A percentile compares a stretch with the other conserved stretches of the same genome.
Evolutionary conservation across 192 early-diverging fungal genomes (phyloP).

Genomic region (Lobosporangium transversale): DNA sequence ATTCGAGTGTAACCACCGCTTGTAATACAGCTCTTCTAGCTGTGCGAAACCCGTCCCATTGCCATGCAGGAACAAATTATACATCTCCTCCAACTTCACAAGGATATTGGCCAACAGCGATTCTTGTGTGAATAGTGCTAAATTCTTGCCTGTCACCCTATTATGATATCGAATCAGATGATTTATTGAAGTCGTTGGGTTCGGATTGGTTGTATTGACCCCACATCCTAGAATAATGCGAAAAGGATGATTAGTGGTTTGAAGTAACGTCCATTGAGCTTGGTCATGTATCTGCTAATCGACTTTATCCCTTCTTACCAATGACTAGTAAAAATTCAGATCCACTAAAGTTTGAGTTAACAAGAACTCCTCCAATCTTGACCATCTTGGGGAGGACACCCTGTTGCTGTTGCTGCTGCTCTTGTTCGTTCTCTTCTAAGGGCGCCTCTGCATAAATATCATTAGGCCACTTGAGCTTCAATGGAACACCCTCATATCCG

Average conservation of each 20-base stretch:
- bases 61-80: slow-evolving; percentile 72
- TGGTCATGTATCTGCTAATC: neutral
- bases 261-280: neutral
- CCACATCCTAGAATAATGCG: slow-evolving; percentile 72
- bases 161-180: slow-evolving; percentile 76
- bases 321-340: slow-evolving; percentile 83
- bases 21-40: slow-evolving; percentile 83
- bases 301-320: slow-evolving; percentile 59
- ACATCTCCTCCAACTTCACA: slow-evolving; percentile 79
- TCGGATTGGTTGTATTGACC: slow-evolving; percentile 83
- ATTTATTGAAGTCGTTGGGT: slow-evolving; percentile 90
- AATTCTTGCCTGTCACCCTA: slow-evolving; percentile 51
- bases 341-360: slow-evolving; percentile 79
- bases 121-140: slow-evolving; percentile 74
- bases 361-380: slow-evolving; percentile 93
- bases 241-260: neutral
- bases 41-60: slow-evolving; percentile 70
- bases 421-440: slow-evolving; percentile 21
- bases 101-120: slow-evolving; percentile 71
- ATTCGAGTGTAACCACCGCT: slow-evolving; percentile 86
- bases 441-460: slow-evolving; percentile 85
- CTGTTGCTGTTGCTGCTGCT: slow-evolving; percentile 29
- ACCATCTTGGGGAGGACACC: slow-evolving; percentile 39
- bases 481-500: slow-evolving; percentile 82
- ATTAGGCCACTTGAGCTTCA: slow-evolving; percentile 98